Percentiles rank a stretch among this genome's conserved stretches.
Evolutionary conservation across 208 protist genomes (phyloP).

Genomic region (Kentomonas sorsogonicus): DNA sequence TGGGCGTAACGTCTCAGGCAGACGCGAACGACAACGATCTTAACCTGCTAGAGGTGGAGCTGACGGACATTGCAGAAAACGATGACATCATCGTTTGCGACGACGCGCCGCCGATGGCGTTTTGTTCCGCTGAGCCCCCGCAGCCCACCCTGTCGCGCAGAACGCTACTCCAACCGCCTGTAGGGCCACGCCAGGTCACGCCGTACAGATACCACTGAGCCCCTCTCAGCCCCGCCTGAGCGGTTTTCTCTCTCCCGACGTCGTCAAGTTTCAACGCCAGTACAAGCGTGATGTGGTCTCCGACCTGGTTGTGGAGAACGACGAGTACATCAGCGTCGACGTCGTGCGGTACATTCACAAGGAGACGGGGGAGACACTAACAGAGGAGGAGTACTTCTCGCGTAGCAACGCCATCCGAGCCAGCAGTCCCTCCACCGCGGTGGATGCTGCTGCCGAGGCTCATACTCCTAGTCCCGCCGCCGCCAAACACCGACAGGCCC

Average conservation of each 20-base stretch:
- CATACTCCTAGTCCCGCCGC: no score
- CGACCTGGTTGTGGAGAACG: slow-evolving; percentile 45
- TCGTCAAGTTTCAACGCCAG: slow-evolving; percentile 55
- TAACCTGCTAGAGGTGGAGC: slow-evolving; percentile 34
- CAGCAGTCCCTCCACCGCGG: no score
- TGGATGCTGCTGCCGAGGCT: no score
- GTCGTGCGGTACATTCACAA: slow-evolving; percentile 33
- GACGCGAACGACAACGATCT: slow-evolving; percentile 9
- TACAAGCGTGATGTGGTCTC: slow-evolving; percentile 60
- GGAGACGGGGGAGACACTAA: slow-evolving; percentile 45
- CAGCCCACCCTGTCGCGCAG: background rate
- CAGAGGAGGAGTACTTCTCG: slow-evolving; percentile 58
- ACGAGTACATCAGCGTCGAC: slow-evolving; percentile 71
- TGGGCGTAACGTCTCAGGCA: background rate
- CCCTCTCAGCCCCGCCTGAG: slow-evolving; percentile 30
- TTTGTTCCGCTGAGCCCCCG: slow-evolving; percentile 23
- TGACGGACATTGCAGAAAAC: slow-evolving; percentile 31
- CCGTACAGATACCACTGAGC: no score
- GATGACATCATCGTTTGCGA: slow-evolving; percentile 83
- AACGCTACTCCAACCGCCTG: slow-evolving; percentile 4
- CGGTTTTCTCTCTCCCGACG: slow-evolving; percentile 57
- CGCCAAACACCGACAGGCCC: no score
- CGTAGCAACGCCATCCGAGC: slow-evolving; percentile 24
- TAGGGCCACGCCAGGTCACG: no score
- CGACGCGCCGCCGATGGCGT: slow-evolving; percentile 60